Evolutionary conservation across 768 basidiomycete species (phyloP).

Genomic region (Russula earlei): DNA sequence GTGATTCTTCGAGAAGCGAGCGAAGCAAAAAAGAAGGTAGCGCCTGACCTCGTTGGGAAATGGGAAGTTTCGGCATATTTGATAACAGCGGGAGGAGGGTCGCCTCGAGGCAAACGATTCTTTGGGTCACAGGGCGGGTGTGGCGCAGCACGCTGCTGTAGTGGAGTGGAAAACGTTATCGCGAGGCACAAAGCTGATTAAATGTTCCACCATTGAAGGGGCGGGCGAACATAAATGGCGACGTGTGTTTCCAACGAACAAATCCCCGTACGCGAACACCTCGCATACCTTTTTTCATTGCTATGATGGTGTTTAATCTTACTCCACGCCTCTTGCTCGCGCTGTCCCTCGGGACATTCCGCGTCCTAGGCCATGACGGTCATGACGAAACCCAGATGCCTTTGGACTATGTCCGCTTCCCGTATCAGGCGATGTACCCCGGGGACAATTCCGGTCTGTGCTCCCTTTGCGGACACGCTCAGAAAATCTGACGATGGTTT

Average conservation of each 20-base stretch:
- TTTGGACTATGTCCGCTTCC: conserved; percentile 57
- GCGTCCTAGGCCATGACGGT: conserved; percentile 28
- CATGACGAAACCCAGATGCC: conserved; percentile 47
- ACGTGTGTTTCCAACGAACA: not conserved
- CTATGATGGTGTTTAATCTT: not conserved
- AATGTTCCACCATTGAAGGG: not conserved
- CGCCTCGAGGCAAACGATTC: conserved; percentile 12
- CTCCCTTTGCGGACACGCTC: not conserved
- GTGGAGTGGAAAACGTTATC: not conserved
- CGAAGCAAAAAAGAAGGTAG: not conserved
- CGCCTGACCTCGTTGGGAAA: not conserved
- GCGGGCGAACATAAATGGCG: conserved; percentile 5
- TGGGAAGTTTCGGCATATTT: not conserved
- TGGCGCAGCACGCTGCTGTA: not conserved
- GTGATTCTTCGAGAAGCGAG: not conserved
- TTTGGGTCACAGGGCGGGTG: not conserved
- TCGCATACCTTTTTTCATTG: not conserved
- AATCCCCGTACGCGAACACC: not conserved
- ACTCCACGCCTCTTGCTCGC: not conserved
- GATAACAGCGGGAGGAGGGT: not conserved
- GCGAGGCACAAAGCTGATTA: not conserved
- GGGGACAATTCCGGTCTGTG: conserved; percentile 46
- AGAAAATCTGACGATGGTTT: not conserved
- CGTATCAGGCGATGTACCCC: conserved; percentile 51
- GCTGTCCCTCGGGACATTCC: conserved; percentile 8